These are phyloP conservation scores for Endocarpon pusillum DNA, from an alignment of 495 filamentous ascomycete species.

Conservation along the genomic window DNA sequence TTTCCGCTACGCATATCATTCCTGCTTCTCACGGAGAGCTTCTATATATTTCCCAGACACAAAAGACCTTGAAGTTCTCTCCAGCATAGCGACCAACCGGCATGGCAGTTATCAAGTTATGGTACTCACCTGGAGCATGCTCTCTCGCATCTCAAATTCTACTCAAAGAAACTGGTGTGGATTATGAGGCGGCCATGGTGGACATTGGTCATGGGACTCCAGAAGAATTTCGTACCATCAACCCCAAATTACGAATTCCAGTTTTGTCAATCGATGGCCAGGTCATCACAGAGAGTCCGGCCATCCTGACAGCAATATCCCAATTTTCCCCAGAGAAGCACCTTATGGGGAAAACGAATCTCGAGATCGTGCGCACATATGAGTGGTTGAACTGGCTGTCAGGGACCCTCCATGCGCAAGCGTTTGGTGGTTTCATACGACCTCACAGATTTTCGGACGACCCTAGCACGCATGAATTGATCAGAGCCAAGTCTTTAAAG, in stretches of 20 bases:
- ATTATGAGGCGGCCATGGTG: conserved; percentile 8
- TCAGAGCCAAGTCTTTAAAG: conserved; percentile 9
- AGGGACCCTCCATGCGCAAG: conserved; percentile 18
- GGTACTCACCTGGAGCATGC: conserved; percentile 17
- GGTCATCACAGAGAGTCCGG: conserved; percentile 21
- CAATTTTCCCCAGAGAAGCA: conserved; percentile 11
- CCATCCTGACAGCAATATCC: conserved; percentile 16
- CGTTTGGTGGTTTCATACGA: conserved; percentile 11
- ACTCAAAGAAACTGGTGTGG: conserved; percentile 12
- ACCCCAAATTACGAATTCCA: conserved; percentile 19
- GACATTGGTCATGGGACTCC: conserved; percentile 7
- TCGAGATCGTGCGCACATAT: conserved; percentile 16
- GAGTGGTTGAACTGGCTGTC: conserved; percentile 26
- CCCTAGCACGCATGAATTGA: conserved; percentile 6
- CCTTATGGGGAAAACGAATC: conserved; percentile 13
- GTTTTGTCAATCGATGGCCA: conserved; percentile 14
- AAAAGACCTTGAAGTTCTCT: no score
- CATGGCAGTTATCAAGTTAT: conserved; percentile 12
- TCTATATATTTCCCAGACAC: no score
- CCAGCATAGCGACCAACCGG: not conserved
- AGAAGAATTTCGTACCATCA: conserved; percentile 12
- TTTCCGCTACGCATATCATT: no score
- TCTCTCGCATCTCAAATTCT: conserved; percentile 20
- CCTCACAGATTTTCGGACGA: conserved; percentile 14
- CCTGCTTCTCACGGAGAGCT: no score